Conservation (phyloP, 2,329 filamentous ascomycete species). For the Cordyceps pruinosa region DNA sequence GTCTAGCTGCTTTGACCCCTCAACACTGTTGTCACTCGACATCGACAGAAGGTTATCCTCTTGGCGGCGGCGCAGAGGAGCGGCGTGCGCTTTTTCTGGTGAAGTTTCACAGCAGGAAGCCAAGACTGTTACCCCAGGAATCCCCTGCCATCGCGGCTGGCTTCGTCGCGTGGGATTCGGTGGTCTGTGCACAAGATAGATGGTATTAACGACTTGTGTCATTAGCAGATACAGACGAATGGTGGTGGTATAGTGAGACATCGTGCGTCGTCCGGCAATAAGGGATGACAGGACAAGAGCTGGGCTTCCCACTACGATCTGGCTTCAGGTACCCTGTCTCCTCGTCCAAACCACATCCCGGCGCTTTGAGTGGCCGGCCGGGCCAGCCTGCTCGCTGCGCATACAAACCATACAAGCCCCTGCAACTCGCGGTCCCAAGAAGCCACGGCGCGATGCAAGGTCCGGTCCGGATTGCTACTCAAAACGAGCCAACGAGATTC, state of each 20-base stretch:
- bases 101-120: background rate
- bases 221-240: too few species aligned
- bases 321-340: background rate
- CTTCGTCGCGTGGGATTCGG: background rate
- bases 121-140: background rate
- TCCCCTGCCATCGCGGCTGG: background rate
- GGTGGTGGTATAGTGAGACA: too few species aligned
- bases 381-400: background rate
- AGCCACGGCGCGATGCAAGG: background rate
- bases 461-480: background rate
- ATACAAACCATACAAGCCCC: slow-evolving; percentile 2
- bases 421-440: background rate
- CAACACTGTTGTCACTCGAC: too few species aligned
- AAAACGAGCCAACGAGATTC: slow-evolving; percentile 1
- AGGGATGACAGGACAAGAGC: too few species aligned
- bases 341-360: background rate
- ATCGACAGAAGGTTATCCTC: too few species aligned
- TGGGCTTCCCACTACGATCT: background rate
- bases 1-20: too few species aligned
- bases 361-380: background rate
- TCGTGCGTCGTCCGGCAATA: background rate
- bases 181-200: background rate
- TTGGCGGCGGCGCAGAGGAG: too few species aligned
- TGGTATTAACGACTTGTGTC: too few species aligned
- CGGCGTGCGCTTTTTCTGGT: background rate